These are phyloP conservation scores for Aspergillus pseudoviridinutans DNA, from an alignment of 2,329 filamentous ascomycete species.

Conservation along the genomic window DNA sequence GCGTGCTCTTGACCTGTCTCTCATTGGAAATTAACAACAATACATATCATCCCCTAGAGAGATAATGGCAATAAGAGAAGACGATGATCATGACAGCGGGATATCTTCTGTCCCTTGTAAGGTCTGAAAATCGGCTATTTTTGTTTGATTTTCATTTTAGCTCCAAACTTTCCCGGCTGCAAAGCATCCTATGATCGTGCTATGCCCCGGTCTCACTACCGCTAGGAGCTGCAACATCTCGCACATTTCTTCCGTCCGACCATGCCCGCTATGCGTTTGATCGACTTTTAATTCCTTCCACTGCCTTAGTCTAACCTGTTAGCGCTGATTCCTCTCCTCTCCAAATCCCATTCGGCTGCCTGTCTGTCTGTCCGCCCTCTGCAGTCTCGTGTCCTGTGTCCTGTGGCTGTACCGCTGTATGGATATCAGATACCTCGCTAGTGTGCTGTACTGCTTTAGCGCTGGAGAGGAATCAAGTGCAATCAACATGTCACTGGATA, in stretches of 20 bases:
- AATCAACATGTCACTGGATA: constrained; percentile 8
- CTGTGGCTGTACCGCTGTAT: neutral
- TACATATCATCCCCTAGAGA: neutral
- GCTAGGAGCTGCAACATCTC: neutral
- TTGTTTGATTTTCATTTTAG: constrained; percentile 2
- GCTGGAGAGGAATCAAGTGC: constrained; percentile 20
- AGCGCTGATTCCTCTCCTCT: neutral
- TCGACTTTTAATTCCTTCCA: neutral
- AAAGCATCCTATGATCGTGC: neutral
- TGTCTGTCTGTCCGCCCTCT: neutral
- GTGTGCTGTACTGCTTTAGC: neutral
- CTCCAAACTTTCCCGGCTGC: neutral
- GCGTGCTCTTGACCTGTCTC: neutral
- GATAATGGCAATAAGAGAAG: neutral
- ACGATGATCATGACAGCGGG: neutral
- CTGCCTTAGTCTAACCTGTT: neutral
- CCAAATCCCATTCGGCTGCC: neutral
- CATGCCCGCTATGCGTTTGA: neutral
- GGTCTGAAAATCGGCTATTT: constrained; percentile 1
- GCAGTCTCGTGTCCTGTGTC: neutral
- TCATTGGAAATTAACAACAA: neutral
- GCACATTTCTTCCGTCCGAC: neutral
- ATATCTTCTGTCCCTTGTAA: neutral
- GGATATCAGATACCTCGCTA: neutral
- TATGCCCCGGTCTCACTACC: neutral